phyloP scores from a whole-genome alignment of 495 filamentous ascomycete species.

The Opeltia flavorubescens region DNA sequence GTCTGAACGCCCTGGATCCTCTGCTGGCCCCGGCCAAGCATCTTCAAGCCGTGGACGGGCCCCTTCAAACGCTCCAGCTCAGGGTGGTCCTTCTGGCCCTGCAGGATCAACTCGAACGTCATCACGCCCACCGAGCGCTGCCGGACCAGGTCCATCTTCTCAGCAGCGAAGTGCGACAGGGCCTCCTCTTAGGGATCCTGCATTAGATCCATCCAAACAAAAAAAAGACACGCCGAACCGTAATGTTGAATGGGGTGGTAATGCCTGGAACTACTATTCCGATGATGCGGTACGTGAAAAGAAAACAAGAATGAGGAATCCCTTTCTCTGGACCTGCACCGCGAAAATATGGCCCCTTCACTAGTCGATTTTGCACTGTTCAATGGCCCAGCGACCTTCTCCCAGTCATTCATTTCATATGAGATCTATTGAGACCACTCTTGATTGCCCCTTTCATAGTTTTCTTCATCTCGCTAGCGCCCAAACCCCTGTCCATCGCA shows the following conservation, averaged over 20 bases:
- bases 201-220: background rate
- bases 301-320: background rate
- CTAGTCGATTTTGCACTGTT: background rate
- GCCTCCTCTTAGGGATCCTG: slow-evolving; percentile 2
- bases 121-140: background rate
- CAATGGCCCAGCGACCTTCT: background rate
- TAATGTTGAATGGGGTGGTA: background rate
- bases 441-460: background rate
- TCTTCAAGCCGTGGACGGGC: slow-evolving; percentile 61
- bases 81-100: background rate
- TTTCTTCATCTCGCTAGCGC: background rate
- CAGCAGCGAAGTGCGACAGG: background rate
- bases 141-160: too few relatives aligned
- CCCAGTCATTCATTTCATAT: background rate
- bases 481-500: background rate
- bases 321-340: background rate
- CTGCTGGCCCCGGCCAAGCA: slow-evolving; percentile 34
- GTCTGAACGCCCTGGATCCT: background rate
- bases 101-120: background rate
- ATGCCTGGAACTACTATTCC: background rate
- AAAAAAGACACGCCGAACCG: too few relatives aligned
- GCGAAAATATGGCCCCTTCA: background rate
- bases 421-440: background rate
- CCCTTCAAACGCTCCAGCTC: slow-evolving; percentile 36
- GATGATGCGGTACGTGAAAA: background rate